Conservation (phyloP, 1,284 basidiomycete genomes). For the Volvariella volvacea region DNA sequence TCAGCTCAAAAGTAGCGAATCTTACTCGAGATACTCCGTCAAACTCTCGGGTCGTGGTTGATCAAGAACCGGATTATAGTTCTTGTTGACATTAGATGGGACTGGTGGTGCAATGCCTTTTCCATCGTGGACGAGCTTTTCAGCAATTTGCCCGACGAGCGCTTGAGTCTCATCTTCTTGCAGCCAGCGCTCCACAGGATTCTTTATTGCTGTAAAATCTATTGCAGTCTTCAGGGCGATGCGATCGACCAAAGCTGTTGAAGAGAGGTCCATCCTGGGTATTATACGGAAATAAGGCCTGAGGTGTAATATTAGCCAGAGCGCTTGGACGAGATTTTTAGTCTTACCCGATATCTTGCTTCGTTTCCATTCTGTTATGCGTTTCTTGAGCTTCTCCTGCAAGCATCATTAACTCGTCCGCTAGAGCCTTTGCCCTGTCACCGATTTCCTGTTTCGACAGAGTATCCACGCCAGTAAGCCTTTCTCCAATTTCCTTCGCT, state of each 20-base stretch:
- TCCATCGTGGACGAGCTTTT: not conserved
- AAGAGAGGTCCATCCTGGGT: too few relatives aligned
- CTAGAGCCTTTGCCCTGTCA: not conserved
- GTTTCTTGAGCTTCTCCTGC: not conserved
- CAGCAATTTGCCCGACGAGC: conserved; percentile 1
- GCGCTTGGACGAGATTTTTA: too few relatives aligned
- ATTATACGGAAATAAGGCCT: too few relatives aligned
- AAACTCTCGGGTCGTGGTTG: conserved; percentile 17
- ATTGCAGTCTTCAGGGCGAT: too few relatives aligned
- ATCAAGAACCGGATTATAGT: conserved; percentile 20
- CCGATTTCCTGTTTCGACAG: too few relatives aligned
- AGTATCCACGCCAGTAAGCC: not conserved
- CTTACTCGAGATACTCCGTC: conserved; percentile 17
- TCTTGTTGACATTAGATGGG: conserved; percentile 11
- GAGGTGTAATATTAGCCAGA: too few relatives aligned
- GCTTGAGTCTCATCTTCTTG: conserved; percentile 2
- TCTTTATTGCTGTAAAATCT: too few relatives aligned
- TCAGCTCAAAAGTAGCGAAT: not conserved
- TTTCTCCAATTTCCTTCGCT: not conserved
- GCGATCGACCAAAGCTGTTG: too few relatives aligned
- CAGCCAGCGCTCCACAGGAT: too few relatives aligned
- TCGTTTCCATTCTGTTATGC: not conserved
- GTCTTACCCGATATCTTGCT: not conserved
- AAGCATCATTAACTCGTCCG: not conserved
- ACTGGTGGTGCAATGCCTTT: conserved; percentile 7